phyloP scores from a whole-genome alignment of 768 basidiomycete species.

The Crepidotus variabilis region DNA sequence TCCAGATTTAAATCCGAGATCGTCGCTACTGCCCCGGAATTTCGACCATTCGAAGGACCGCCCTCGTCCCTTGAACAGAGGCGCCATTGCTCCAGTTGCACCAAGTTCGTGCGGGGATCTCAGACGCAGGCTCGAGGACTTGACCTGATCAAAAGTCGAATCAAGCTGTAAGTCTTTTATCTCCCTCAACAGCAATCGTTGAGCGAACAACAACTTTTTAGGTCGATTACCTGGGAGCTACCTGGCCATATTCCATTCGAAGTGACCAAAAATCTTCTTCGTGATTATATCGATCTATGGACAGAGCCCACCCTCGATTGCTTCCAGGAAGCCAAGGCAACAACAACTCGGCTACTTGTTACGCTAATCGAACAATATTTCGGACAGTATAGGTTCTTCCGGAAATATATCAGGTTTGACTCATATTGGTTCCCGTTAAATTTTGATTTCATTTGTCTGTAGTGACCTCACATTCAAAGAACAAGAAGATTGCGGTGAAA shows the following conservation, averaged over 20 bases:
- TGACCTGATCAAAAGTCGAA: slow-evolving; percentile 23
- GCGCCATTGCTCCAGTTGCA: background rate
- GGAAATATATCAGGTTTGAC: slow-evolving; percentile 33
- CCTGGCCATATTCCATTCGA: slow-evolving; percentile 32
- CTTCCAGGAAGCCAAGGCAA: slow-evolving; percentile 21
- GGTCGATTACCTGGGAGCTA: slow-evolving; percentile 35
- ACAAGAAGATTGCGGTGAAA: slow-evolving; percentile 14
- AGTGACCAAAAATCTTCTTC: slow-evolving; percentile 25
- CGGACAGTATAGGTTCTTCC: slow-evolving; percentile 25
- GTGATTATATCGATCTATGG: slow-evolving; percentile 25
- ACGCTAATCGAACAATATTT: slow-evolving; percentile 24
- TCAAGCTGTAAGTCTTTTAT: slow-evolving; percentile 20
- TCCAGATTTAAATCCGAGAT: slow-evolving; percentile 26
- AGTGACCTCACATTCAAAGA: slow-evolving; percentile 1
- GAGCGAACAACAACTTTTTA: slow-evolving; percentile 7
- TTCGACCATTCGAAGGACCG: slow-evolving; percentile 20
- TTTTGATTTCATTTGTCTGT: background rate
- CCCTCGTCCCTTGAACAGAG: background rate
- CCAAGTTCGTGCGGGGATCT: background rate
- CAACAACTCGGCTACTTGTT: slow-evolving; percentile 13
- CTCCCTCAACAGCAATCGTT: background rate
- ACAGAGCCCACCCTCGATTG: slow-evolving; percentile 21
- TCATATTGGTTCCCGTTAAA: slow-evolving; percentile 14
- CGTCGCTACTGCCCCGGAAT: slow-evolving; percentile 28
- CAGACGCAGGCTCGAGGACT: slow-evolving; percentile 12